phyloP scores from a whole-genome alignment of 352 stramenopile genomes.

The Phytophthora constricta region DNA sequence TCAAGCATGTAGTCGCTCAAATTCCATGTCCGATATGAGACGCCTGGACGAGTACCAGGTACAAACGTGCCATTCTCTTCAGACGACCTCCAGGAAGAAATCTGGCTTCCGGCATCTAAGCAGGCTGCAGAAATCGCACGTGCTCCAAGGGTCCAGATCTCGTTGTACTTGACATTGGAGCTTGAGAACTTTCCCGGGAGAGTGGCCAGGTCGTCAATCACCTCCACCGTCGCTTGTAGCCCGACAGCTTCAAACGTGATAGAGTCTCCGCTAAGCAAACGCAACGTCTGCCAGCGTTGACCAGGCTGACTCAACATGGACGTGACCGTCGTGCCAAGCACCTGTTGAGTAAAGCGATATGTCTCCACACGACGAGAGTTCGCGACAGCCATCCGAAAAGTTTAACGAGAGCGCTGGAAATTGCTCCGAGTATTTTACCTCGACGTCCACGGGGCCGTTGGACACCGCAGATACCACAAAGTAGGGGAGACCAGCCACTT shows the following conservation, averaged over 20 bases:
- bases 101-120: slow-evolving; percentile 31
- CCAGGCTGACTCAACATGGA: slow-evolving; percentile 36
- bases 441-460: slow-evolving; percentile 33
- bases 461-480: slow-evolving; percentile 32
- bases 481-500: slow-evolving; percentile 40
- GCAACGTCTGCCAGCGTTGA: slow-evolving; percentile 38
- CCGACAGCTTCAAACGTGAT: slow-evolving; percentile 39
- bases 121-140: slow-evolving; percentile 38
- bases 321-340: slow-evolving; percentile 22
- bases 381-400: slow-evolving; percentile 34
- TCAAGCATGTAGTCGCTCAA: slow-evolving; percentile 37
- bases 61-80: slow-evolving; percentile 44
- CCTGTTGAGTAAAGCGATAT: slow-evolving; percentile 22
- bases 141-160: slow-evolving; percentile 38
- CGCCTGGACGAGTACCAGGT: slow-evolving; percentile 28
- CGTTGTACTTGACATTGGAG: slow-evolving; percentile 41
- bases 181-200: slow-evolving; percentile 38
- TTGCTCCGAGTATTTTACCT: slow-evolving; percentile 45
- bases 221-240: slow-evolving; percentile 33
- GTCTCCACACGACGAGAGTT: slow-evolving; percentile 42
- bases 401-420: slow-evolving; percentile 32
- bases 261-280: slow-evolving; percentile 29
- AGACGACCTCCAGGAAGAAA: slow-evolving; percentile 32
- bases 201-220: slow-evolving; percentile 30
- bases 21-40: slow-evolving; percentile 42